Evolutionary conservation across 768 basidiomycete species (phyloP), one percentile per base, ranked within the genome.

Genomic region (Trametes cinnabarina): DNA sequence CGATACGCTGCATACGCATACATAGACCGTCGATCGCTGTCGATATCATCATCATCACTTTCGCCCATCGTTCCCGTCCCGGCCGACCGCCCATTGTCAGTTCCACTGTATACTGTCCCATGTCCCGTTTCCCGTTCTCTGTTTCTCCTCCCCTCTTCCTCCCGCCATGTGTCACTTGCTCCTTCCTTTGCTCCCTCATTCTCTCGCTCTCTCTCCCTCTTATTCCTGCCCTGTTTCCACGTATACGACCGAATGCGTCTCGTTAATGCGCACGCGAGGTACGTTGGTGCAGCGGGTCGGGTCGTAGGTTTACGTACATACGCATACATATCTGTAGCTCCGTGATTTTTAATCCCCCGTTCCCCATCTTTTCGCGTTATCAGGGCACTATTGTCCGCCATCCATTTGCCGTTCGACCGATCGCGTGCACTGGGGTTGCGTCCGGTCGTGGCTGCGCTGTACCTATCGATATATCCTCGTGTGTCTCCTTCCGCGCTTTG

Each of bases 21-120:
- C 52, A 30, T 55, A 55, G 54, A 55, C 26, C 54, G 44, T 55
- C 54, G 46, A 55, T 55, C 39, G 54, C 54, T 55, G 47, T 49
- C 54, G 50, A 50, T 50, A 46, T 42, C 37, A 51, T 34, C 44
- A 23, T 12, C 46, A 35, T 22, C 50, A 53, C 19, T 39, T 43
- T 19, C n/a, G n/a, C 4, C 35, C 42, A 22, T 17, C 43, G 22
- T 12, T 25, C 37, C 25, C 25, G 26, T 42, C 20, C n/a, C 9
- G 15, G 28, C 30, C 30, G 30, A 7, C 30, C 30, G 30, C 12
- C 30, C 30, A 12, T 32, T 32, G 30, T 32, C 28, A 34, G 30
- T 46, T 42, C 43, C 22, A 17, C 37, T 44, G 34, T 54, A 43
- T 54, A 54, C 52, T 54, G 30, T 34, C 32, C 12, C 12, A 11